Conservation (phyloP, 2,329 filamentous ascomycete species). For the Sphaerulina musiva region DNA sequence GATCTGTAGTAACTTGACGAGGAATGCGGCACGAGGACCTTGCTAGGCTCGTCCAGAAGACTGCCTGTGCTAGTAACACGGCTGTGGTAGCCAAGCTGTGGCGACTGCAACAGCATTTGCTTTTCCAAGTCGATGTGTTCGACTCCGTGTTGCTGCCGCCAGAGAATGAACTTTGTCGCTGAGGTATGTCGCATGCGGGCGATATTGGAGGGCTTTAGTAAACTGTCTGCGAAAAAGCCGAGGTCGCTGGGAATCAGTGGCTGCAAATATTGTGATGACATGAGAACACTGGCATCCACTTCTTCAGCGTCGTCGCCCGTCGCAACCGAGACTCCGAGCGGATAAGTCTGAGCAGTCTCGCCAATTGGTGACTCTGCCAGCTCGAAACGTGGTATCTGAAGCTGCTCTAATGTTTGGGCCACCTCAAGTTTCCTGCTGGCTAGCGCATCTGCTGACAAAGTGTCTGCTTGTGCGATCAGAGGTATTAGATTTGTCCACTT, state of each 20-base stretch:
- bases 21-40: slow-evolving; percentile 29
- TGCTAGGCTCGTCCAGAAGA: slow-evolving; percentile 27
- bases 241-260: slow-evolving; percentile 75
- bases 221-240: slow-evolving; percentile 56
- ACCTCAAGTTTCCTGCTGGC: slow-evolving; percentile 17
- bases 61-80: slow-evolving; percentile 25
- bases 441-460: slow-evolving; percentile 30
- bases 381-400: slow-evolving; percentile 14
- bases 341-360: slow-evolving; percentile 25
- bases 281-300: slow-evolving; percentile 89
- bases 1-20: slow-evolving; percentile 32
- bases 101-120: slow-evolving; percentile 21
- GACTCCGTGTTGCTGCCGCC: slow-evolving; percentile 46
- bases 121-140: slow-evolving; percentile 25
- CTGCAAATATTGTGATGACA: slow-evolving; percentile 84
- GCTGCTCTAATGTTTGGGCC: slow-evolving; percentile 9
- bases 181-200: slow-evolving; percentile 76
- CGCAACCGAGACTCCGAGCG: slow-evolving; percentile 73
- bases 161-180: slow-evolving; percentile 72
- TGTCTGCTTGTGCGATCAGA: slow-evolving; percentile 70
- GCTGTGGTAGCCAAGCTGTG: slow-evolving; percentile 20
- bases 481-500: slow-evolving; percentile 78
- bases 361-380: not conserved
- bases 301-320: slow-evolving; percentile 65
- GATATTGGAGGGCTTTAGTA: slow-evolving; percentile 73